A percentile compares a stretch with the other conserved stretches of the same genome.
Evolutionary conservation across 768 basidiomycete genomes (phyloP).

Genomic region (Mycena chlorophos): DNA sequence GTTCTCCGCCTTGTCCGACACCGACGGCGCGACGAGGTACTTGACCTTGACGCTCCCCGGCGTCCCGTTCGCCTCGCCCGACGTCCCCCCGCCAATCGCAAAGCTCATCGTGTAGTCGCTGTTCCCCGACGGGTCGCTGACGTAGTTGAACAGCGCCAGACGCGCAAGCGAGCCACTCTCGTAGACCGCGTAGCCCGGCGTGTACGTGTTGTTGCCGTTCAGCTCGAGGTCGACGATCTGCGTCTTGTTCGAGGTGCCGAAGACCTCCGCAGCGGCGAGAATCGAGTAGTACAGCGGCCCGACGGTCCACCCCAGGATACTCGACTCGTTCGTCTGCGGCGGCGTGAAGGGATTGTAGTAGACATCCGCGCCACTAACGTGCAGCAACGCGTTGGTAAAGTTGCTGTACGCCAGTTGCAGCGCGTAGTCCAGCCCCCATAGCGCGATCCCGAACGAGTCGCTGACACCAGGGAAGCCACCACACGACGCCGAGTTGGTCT

Average conservation of each 20-base stretch:
- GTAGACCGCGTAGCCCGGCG: conserved; percentile 56
- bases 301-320: conserved; percentile 54
- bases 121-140: conserved; percentile 46
- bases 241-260: conserved; percentile 48
- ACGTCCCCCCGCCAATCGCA: conserved; percentile 39
- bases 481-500: conserved; percentile 71
- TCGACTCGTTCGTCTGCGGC: conserved; percentile 44
- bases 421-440: conserved; percentile 64
- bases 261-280: conserved; percentile 50
- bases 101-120: conserved; percentile 44
- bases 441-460: conserved; percentile 60
- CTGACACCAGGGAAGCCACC: conserved; percentile 66
- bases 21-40: conserved; percentile 44
- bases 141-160: conserved; percentile 56
- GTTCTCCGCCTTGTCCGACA: conserved; percentile 55
- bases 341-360: conserved; percentile 31
- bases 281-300: conserved; percentile 60
- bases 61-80: conserved; percentile 31
- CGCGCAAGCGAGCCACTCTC: conserved; percentile 51
- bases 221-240: conserved; percentile 52
- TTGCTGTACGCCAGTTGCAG: conserved; percentile 41
- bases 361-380: conserved; percentile 25
- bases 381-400: conserved; percentile 32
- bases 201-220: conserved; percentile 41
- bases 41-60: conserved; percentile 45